These are phyloP conservation scores for Oxyria digyna DNA, from an alignment of 148 eudicot species.

Conservation along the genomic window DNA sequence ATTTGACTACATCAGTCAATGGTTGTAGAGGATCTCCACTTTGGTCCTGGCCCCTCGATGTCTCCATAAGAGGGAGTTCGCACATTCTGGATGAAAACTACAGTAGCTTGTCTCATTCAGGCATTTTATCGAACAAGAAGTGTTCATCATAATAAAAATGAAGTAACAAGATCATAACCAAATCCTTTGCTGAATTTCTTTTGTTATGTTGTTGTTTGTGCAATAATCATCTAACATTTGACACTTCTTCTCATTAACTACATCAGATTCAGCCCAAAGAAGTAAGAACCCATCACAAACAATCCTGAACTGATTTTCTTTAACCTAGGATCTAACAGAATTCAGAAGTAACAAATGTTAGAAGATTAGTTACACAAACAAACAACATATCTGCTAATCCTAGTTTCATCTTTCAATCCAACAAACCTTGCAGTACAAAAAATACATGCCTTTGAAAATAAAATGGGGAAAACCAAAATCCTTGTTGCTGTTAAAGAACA, in stretches of 20 bases:
- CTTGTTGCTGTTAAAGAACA: not conserved
- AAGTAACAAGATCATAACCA: too few relatives aligned
- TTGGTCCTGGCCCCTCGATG: too few relatives aligned
- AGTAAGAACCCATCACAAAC: too few relatives aligned
- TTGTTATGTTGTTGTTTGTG: too few relatives aligned
- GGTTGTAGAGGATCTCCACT: too few relatives aligned
- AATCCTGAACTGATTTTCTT: not conserved
- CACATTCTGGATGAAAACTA: not conserved
- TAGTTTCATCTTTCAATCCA: not conserved
- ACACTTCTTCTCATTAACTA: not conserved
- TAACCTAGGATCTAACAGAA: not conserved
- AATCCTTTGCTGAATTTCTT: too few relatives aligned
- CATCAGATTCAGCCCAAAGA: too few relatives aligned
- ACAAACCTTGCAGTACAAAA: not conserved
- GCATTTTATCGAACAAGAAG: not conserved
- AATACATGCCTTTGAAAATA: not conserved
- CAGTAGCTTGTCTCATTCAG: not conserved
- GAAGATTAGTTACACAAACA: slow-evolving; percentile 1
- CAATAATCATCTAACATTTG: too few relatives aligned
- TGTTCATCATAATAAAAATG: not conserved
- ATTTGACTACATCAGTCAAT: too few relatives aligned
- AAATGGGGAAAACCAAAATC: not conserved
- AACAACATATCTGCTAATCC: slow-evolving; percentile 5
- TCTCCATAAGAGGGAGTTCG: too few relatives aligned
- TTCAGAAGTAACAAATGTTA: slow-evolving; percentile 5